Base-by-base conservation (phyloP, 208 protist genomes). In the Acanthamoeba triangularis region DNA sequence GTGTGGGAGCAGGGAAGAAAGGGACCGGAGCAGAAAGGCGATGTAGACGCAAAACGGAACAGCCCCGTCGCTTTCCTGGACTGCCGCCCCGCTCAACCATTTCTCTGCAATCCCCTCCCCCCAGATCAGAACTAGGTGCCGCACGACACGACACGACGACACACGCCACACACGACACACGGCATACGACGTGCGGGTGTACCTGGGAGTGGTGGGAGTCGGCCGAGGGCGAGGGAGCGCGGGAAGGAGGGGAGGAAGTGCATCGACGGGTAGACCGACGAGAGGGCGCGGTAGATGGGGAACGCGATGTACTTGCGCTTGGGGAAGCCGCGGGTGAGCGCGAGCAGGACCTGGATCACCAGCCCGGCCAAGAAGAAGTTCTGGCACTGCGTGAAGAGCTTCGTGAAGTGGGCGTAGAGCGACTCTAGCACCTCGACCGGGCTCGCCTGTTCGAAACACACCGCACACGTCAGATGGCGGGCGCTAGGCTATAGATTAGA, bases 211-310 rank as follows among this genome's bases (percentile, higher is more conserved):
- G 74, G 74, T 54, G 74, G 23, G 6, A 49, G 37, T 7, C 65
- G 74, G 37, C 23, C 74, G 74, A 47, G 25, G 0, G 65, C 65
- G 65, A 84, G 74, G n/a, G 74, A 44, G 44, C 74, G 74, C 35
- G 74, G 74, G 74, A 84, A 84, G 65, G 74, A 16, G 28, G 74
- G 37, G 20, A 84, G 74, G 44, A 84, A 84, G 44, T 84, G 74
- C 23, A 3, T 20, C 44, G 74, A 84, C 74, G 74, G 74, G 23
- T 54, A 84, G 74, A 84, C 44, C 18, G 74, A 28, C 37, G 37
- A n/a, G 74, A 84, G 74, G 33, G 41, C 44, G 41, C 74, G 74
- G 74, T 84, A 84, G 74, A 84, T 28, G 41, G 74, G 74, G 44
- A 84, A 84, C 41, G 74, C 74, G 20, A 84, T 35, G 37, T 41